Percentiles rank a stretch among this genome's conserved stretches.
phyloP scores from a whole-genome alignment of 108 stramenopile genomes.

The Nitzschia sp. region DNA sequence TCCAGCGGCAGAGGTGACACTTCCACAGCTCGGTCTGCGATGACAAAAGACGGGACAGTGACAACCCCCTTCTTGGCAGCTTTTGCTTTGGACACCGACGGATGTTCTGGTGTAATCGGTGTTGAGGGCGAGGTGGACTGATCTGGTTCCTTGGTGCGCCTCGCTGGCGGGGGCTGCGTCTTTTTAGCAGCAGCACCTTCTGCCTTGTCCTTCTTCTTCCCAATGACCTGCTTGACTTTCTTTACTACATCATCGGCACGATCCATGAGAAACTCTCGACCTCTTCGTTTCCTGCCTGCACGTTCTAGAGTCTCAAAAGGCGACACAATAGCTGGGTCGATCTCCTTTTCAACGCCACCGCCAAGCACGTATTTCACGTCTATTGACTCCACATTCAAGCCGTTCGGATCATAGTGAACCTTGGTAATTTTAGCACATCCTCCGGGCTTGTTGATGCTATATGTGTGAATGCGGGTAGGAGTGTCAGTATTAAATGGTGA shows the following conservation, averaged over 20 bases:
- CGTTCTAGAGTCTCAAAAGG: slow-evolving; percentile 33
- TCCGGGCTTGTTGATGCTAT: slow-evolving; percentile 54
- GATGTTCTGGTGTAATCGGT: slow-evolving; percentile 10
- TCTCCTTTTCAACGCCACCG: slow-evolving; percentile 30
- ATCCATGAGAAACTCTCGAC: slow-evolving; percentile 36
- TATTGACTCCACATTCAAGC: slow-evolving; percentile 32
- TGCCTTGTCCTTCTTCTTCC: neutral
- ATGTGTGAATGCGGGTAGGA: neutral
- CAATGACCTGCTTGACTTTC: slow-evolving; percentile 10
- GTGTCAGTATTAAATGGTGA: no score
- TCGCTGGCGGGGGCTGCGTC: neutral
- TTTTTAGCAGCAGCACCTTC: neutral
- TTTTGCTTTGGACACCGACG: neutral
- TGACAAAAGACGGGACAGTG: slow-evolving; percentile 14
- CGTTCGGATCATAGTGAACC: slow-evolving; percentile 27
- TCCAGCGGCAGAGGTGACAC: slow-evolving; percentile 15
- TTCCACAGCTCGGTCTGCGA: neutral
- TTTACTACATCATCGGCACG: slow-evolving; percentile 22
- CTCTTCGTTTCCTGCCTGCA: slow-evolving; percentile 34
- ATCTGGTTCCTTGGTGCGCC: slow-evolving; percentile 2
- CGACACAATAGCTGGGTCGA: slow-evolving; percentile 40
- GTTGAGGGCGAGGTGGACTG: slow-evolving; percentile 16
- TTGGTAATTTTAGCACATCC: slow-evolving; percentile 43
- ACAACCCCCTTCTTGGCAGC: neutral
- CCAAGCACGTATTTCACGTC: slow-evolving; percentile 52